Conservation (phyloP, 2,329 filamentous ascomycete genomes). For the Colletotrichum filicis region DNA sequence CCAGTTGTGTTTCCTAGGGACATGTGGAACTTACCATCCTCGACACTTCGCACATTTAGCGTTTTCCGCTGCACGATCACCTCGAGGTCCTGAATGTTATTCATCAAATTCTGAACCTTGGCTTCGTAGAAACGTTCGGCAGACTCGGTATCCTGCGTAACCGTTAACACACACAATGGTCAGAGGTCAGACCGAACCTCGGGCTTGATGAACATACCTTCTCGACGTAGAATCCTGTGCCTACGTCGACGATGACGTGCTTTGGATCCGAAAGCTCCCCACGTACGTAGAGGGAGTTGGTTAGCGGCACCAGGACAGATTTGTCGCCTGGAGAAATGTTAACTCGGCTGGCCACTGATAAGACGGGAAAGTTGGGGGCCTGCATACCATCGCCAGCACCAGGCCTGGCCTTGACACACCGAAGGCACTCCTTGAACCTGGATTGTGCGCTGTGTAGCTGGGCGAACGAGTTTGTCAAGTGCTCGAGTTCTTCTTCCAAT, state of each 20-base stretch:
- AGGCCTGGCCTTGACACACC: conserved; percentile 70
- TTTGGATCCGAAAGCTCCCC: conserved; percentile 80
- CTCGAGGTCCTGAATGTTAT: conserved; percentile 67
- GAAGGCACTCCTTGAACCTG: conserved; percentile 91
- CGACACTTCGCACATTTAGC: conserved; percentile 84
- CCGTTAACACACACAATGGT: neutral
- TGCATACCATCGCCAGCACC: conserved; percentile 45
- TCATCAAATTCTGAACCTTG: conserved; percentile 64
- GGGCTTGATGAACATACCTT: conserved; percentile 67
- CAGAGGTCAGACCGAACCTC: no score
- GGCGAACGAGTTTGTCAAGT: conserved; percentile 89
- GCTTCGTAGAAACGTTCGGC: conserved; percentile 67
- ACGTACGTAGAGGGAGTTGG: conserved; percentile 92
- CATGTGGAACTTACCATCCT: conserved; percentile 73
- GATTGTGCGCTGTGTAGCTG: conserved; percentile 90
- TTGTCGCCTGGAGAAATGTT: conserved; percentile 40
- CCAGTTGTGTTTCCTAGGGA: neutral
- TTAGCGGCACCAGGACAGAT: conserved; percentile 89
- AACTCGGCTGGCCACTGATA: neutral
- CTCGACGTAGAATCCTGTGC: conserved; percentile 94
- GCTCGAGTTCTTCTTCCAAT: conserved; percentile 94
- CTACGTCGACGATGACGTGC: conserved; percentile 89
- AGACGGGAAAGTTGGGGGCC: neutral
- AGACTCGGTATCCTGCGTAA: conserved; percentile 51
- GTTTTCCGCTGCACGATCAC: conserved; percentile 76